Evolutionary conservation across 176 grass and related monocot species (phyloP).

Genomic region (bread wheat (Triticum aestivum)): DNA sequence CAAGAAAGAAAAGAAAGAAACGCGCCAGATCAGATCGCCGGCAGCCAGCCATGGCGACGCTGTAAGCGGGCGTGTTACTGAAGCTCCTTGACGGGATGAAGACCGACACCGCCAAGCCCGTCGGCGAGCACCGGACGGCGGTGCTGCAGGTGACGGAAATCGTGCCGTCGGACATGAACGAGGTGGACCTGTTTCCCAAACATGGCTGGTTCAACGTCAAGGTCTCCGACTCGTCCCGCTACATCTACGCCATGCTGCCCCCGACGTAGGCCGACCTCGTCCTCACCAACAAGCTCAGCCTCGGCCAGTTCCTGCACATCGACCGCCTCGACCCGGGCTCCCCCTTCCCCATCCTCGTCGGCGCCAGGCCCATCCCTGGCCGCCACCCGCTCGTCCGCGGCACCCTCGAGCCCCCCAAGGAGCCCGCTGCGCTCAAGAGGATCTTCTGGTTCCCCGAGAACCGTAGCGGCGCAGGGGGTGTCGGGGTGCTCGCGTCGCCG

Average conservation of each 20-base stretch:
- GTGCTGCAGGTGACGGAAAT: slow-evolving; percentile 89
- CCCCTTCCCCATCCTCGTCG: slow-evolving; percentile 70
- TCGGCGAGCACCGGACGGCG: slow-evolving; percentile 72
- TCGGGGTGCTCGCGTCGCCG: background rate
- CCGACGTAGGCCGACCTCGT: slow-evolving; percentile 75
- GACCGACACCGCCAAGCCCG: slow-evolving; percentile 43
- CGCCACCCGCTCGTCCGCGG: slow-evolving; percentile 63
- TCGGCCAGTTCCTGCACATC: slow-evolving; percentile 75
- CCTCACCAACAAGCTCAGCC: slow-evolving; percentile 85
- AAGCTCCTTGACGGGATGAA: slow-evolving; percentile 82
- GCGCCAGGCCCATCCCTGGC: slow-evolving; percentile 58
- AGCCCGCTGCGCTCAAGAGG: slow-evolving; percentile 22
- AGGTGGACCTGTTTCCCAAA: slow-evolving; percentile 79
- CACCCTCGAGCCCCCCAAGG: slow-evolving; percentile 51
- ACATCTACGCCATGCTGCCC: slow-evolving; percentile 80
- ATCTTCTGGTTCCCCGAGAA: slow-evolving; percentile 15
- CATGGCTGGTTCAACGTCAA: slow-evolving; percentile 85
- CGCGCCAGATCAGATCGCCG: background rate
- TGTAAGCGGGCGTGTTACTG: slow-evolving; percentile 62
- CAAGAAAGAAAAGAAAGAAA: no score
- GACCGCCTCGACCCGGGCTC: slow-evolving; percentile 70
- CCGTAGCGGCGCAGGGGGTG: background rate
- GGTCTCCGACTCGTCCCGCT: slow-evolving; percentile 74
- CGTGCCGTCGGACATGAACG: slow-evolving; percentile 76
- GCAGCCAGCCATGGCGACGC: slow-evolving; percentile 46